phyloP scores from a whole-genome alignment of 805 yeast species.

The Zygosaccharomyces pseudorouxii region DNA sequence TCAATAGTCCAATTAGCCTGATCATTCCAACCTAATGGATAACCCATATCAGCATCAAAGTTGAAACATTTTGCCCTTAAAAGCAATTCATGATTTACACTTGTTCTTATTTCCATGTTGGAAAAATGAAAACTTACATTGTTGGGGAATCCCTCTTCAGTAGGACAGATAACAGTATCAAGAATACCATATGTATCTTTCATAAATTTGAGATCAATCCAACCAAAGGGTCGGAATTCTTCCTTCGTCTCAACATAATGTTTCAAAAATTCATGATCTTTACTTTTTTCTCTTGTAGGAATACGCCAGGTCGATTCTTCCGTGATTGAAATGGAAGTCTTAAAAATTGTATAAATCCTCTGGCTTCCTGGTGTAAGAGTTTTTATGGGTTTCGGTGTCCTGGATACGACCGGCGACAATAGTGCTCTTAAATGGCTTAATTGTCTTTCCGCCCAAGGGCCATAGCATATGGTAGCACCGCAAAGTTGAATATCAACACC shows the following conservation, averaged over 20 bases:
- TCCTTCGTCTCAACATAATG: constrained; percentile 33
- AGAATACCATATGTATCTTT: constrained; percentile 47
- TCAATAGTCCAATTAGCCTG: constrained; percentile 62
- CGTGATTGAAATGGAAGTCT: constrained; percentile 48
- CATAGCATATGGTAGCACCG: constrained; percentile 70
- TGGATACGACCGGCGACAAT: constrained; percentile 62
- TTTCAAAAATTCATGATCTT: constrained; percentile 49
- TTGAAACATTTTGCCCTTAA: constrained; percentile 56
- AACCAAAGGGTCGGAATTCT: constrained; percentile 70
- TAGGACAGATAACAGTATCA: constrained; percentile 50
- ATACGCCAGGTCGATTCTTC: constrained; percentile 68
- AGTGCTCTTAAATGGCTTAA: constrained; percentile 57
- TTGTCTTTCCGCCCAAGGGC: constrained; percentile 96
- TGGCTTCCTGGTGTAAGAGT: constrained; percentile 44
- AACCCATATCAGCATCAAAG: constrained; percentile 53
- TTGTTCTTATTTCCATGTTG: constrained; percentile 63
- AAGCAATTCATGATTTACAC: constrained; percentile 83
- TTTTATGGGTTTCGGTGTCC: constrained; percentile 47
- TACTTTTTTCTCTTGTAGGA: constrained; percentile 82
- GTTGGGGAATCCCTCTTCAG: constrained; percentile 53
- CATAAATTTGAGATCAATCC: constrained; percentile 73
- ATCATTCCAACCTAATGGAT: constrained; percentile 83
- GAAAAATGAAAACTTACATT: constrained; percentile 42
- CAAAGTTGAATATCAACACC: constrained; percentile 58
- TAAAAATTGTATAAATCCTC: constrained; percentile 56